Evolutionary conservation across 169 alveolate species (phyloP), one percentile per base, ranked within the genome.

Genomic region (Ichthyophthirius multifiliis): DNA sequence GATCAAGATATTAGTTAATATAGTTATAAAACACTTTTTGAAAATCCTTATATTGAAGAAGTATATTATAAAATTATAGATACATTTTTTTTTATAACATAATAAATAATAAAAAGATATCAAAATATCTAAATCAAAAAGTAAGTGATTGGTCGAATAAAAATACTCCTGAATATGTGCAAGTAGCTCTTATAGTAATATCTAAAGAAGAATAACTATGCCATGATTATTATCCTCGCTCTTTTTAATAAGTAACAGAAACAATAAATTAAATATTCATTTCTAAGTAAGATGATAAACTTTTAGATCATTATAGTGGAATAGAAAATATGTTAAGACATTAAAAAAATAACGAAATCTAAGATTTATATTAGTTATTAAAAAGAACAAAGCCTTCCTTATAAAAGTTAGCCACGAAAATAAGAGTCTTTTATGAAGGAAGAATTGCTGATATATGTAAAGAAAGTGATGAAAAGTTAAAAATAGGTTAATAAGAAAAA

Each of bases 141-240:
- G 71, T 39, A 4, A 27, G 43, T 20, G 13, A 27, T 15, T 55
- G 71, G 71, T 27, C 71, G 23, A 39, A 55, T 23, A 55, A 55
- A 7, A 55, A 34, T 39, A 55, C 71, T 55, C 71, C 71, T 55
- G 71, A 55, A 55, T 55, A 55, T 27, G 71, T 55, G 13, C 18
- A 55, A 2, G 71, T 27, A 55, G 71, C 71, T 23, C 71, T 55
- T 18, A 0, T 20, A 6, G 34, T 39, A 13, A 10, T 55, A 3
- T 13, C 10, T 55, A 55, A 55, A 23, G 71, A 55, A 55, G 71
- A 55, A 55, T 27, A 55, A 27, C 31, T 55, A 23, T 55, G 71
- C 71, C 31, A 55, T 7, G 71, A 55, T 27, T 55, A 55, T 23
- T 55, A 55, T 55, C 71, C 71, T 55, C 71, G 71, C 31, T 55